Conservation (phyloP, 225 moss, liverwort and hornwort genomes). For the Polytrichum commune region DNA sequence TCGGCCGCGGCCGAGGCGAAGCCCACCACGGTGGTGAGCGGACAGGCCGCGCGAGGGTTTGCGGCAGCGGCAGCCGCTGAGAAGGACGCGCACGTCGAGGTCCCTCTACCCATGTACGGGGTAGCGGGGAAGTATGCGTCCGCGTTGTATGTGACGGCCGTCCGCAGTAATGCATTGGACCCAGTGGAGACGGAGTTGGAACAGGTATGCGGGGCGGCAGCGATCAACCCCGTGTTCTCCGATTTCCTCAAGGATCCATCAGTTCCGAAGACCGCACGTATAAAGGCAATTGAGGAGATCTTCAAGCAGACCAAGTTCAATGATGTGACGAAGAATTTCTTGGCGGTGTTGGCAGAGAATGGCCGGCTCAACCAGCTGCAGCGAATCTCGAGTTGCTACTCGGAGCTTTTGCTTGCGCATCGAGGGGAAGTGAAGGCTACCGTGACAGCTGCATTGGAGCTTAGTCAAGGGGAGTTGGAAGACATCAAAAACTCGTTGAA, state of each 20-base stretch:
- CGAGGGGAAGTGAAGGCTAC: constrained; percentile 80
- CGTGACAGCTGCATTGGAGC: constrained; percentile 84
- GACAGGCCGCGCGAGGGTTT: constrained; percentile 13
- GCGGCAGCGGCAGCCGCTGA: background rate
- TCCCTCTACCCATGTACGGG: constrained; percentile 76
- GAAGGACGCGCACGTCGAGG: constrained; percentile 27
- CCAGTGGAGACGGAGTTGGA: constrained; percentile 68
- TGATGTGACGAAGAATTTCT: constrained; percentile 83
- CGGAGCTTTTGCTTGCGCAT: constrained; percentile 82
- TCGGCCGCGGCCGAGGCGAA: constrained; percentile 10
- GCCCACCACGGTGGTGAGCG: background rate
- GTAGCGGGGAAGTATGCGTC: constrained; percentile 82
- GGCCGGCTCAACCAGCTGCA: constrained; percentile 67
- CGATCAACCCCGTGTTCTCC: constrained; percentile 40
- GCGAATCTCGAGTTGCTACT: constrained; percentile 45
- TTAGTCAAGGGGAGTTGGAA: constrained; percentile 60
- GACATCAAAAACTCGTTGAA: constrained; percentile 78
- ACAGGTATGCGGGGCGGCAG: constrained; percentile 50
- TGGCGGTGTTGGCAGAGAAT: constrained; percentile 90
- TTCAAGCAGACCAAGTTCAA: constrained; percentile 70
- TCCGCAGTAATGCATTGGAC: constrained; percentile 51
- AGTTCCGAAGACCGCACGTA: constrained; percentile 52
- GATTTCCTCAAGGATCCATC: constrained; percentile 79
- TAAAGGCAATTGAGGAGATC: constrained; percentile 62
- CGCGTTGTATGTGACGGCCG: constrained; percentile 67